Percentiles rank a stretch among this genome's conserved stretches.
These are phyloP conservation scores for Lactarius hengduanensis DNA, from an alignment of 768 basidiomycete species.

Conservation along the genomic window DNA sequence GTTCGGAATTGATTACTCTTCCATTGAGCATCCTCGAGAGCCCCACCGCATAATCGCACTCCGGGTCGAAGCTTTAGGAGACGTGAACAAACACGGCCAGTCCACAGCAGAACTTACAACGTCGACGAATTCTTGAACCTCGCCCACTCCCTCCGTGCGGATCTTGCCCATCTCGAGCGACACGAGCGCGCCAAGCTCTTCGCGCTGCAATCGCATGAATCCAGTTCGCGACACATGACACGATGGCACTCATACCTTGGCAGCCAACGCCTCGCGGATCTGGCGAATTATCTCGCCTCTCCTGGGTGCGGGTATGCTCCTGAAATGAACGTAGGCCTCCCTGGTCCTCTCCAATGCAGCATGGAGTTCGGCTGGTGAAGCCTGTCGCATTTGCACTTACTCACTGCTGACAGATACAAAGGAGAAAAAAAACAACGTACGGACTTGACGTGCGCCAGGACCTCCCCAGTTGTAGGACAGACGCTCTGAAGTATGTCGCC, in stretches of 20 bases:
- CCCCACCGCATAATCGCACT: slow-evolving; percentile 96
- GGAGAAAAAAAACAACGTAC: slow-evolving; percentile 41
- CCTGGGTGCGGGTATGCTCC: slow-evolving; percentile 80
- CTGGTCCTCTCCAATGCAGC: slow-evolving; percentile 63
- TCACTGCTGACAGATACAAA: not conserved
- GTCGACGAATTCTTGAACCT: slow-evolving; percentile 94
- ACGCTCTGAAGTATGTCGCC: slow-evolving; percentile 68
- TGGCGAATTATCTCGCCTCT: slow-evolving; percentile 88
- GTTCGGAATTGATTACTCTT: slow-evolving; percentile 80
- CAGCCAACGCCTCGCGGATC: slow-evolving; percentile 76
- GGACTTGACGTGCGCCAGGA: slow-evolving; percentile 69
- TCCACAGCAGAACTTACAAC: slow-evolving; percentile 56
- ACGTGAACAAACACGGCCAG: not conserved
- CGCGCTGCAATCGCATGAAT: slow-evolving; percentile 47
- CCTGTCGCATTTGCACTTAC: slow-evolving; percentile 38
- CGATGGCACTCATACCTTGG: slow-evolving; percentile 50
- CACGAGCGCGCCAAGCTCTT: slow-evolving; percentile 77
- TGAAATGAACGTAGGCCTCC: slow-evolving; percentile 69
- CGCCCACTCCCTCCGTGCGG: slow-evolving; percentile 85
- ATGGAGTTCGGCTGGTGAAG: slow-evolving; percentile 71
- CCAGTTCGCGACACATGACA: not conserved
- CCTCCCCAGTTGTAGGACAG: slow-evolving; percentile 88
- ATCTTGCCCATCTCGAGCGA: slow-evolving; percentile 93
- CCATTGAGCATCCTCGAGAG: slow-evolving; percentile 95
- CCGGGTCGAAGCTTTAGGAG: not conserved